Percentiles rank a stretch among this genome's conserved stretches.
These are phyloP conservation scores for Pseudonitzschia multistriata DNA, from an alignment of 108 stramenopile genomes.

Conservation along the genomic window DNA sequence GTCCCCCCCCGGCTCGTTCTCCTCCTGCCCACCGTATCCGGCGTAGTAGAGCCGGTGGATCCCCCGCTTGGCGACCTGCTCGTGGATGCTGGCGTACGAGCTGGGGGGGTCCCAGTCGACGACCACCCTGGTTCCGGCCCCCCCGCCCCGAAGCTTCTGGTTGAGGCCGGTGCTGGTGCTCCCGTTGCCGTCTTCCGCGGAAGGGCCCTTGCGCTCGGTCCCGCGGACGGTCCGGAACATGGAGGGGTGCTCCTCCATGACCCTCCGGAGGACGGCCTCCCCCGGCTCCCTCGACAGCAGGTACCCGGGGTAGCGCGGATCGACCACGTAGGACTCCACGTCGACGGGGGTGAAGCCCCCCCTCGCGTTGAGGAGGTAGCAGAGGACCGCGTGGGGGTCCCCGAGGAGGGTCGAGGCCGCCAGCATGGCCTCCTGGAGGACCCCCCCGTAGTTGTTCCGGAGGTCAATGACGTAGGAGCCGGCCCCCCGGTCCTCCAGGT, in stretches of 20 bases:
- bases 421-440: conserved; percentile 84
- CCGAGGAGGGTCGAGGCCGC: conserved; percentile 75
- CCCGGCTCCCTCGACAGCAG: conserved; percentile 56
- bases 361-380: conserved; percentile 72
- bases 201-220: neutral
- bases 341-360: conserved; percentile 83
- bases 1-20: neutral
- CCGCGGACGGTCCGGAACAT: conserved; percentile 38
- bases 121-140: neutral
- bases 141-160: neutral
- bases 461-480: conserved; percentile 79
- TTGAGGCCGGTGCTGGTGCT: neutral
- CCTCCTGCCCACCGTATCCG: neutral
- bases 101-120: conserved; percentile 42
- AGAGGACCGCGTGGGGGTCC: conserved; percentile 75
- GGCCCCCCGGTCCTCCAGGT: conserved; percentile 67
- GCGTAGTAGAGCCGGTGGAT: conserved; percentile 35
- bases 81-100: conserved; percentile 67
- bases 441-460: conserved; percentile 82
- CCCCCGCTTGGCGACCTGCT: conserved; percentile 62
- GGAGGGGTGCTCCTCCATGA: conserved; percentile 61
- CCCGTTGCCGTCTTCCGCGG: neutral
- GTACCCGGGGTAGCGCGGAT: conserved; percentile 78
- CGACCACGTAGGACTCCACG: conserved; percentile 74
- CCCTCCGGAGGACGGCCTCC: conserved; percentile 51